phyloP scores from a whole-genome alignment of 1,284 basidiomycete species.

The Boletus sp. region DNA sequence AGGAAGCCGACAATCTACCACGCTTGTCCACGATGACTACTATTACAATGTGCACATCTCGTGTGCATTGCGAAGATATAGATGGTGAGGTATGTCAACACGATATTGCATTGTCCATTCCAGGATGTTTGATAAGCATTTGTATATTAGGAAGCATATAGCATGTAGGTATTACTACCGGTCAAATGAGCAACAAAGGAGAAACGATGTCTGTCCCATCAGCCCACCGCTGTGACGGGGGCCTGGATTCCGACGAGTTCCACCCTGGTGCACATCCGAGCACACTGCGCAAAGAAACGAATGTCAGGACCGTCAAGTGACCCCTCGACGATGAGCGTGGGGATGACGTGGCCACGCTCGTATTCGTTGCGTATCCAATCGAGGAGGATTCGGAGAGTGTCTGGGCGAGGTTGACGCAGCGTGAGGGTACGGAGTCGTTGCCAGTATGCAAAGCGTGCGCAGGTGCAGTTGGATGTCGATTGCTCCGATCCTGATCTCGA shows the following conservation, averaged over 20 bases:
- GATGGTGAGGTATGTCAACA: not conserved
- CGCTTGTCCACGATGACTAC: not conserved
- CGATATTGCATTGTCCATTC: not conserved
- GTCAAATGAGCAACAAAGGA: not conserved
- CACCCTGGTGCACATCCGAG: conserved; percentile 13
- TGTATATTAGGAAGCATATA: not conserved
- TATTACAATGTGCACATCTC: conserved; percentile 3
- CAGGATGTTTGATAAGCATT: not conserved
- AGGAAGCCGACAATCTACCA: no score
- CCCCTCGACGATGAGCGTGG: conserved; percentile 20
- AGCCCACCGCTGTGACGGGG: not conserved
- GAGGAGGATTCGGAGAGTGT: conserved; percentile 17
- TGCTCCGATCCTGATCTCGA: conserved; percentile 1
- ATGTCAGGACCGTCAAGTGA: conserved; percentile 17
- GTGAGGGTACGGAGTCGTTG: conserved; percentile 18
- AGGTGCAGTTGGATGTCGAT: conserved; percentile 3
- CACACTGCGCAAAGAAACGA: conserved; percentile 16
- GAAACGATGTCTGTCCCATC: not conserved
- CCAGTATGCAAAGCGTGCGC: conserved; percentile 16
- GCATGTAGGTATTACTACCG: not conserved
- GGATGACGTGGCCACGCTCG: conserved; percentile 8
- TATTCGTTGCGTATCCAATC: conserved; percentile 24
- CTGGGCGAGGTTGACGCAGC: conserved; percentile 24
- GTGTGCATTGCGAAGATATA: conserved; percentile 11
- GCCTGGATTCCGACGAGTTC: conserved; percentile 15